Conservation (phyloP, 495 filamentous ascomycete genomes). For the Pyrenopolyporus hunteri region DNA sequence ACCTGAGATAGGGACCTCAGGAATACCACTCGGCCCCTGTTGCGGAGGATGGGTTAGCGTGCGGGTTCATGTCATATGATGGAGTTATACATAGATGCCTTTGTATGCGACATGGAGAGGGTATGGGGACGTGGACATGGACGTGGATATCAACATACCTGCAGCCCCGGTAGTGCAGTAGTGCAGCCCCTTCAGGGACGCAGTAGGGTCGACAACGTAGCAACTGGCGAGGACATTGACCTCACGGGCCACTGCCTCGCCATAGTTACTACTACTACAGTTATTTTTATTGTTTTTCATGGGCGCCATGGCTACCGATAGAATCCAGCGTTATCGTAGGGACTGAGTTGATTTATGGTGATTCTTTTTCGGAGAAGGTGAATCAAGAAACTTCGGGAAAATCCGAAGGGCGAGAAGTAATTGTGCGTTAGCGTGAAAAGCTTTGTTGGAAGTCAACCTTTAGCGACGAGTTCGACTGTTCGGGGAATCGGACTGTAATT, state of each 20-base stretch:
- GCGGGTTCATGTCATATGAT: neutral
- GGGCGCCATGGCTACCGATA: conserved; percentile 58
- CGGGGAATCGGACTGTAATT: neutral
- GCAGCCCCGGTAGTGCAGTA: conserved; percentile 89
- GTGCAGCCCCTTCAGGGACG: conserved; percentile 75
- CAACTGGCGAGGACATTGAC: conserved; percentile 82
- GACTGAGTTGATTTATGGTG: conserved; percentile 2
- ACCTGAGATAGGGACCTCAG: conserved; percentile 88
- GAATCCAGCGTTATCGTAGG: conserved; percentile 46
- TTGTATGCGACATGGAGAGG: neutral
- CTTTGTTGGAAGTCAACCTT: neutral
- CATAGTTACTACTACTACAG: conserved; percentile 74
- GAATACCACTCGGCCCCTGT: conserved; percentile 92
- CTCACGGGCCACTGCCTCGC: conserved; percentile 62
- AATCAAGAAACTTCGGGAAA: conserved; percentile 5
- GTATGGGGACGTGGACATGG: neutral
- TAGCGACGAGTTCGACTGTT: neutral
- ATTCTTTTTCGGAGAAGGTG: no score
- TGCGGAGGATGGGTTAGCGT: conserved; percentile 13
- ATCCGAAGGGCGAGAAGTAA: neutral
- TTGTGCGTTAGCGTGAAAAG: neutral
- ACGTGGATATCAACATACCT: conserved; percentile 55
- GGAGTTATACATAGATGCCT: neutral
- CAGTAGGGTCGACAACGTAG: conserved; percentile 69
- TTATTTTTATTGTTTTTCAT: conserved; percentile 69